phyloP scores from a whole-genome alignment of 139 green algal genomes.

The Chlamydomonas urium region DNA sequence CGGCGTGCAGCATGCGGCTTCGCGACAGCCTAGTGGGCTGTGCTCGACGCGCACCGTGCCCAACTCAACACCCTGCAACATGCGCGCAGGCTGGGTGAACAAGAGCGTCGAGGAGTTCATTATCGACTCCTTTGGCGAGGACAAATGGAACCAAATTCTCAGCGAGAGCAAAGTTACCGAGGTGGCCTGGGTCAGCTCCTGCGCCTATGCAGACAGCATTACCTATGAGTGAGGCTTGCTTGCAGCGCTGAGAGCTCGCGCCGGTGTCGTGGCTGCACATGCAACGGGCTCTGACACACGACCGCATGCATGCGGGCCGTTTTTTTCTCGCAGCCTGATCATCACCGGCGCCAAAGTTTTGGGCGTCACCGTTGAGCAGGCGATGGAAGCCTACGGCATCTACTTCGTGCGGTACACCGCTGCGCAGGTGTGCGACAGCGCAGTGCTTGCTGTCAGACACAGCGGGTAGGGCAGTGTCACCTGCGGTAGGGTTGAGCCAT shows the following conservation, averaged over 20 bases:
- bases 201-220: slow-evolving; percentile 39
- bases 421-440: background rate
- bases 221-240: slow-evolving; percentile 44
- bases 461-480: no score
- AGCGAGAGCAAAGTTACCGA: background rate
- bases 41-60: no score
- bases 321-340: slow-evolving; percentile 30
- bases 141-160: background rate
- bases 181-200: slow-evolving; percentile 13
- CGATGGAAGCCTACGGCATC: slow-evolving; percentile 42
- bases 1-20: no score
- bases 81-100: slow-evolving; percentile 7
- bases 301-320: background rate
- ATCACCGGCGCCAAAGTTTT: slow-evolving; percentile 37
- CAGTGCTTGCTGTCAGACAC: no score
- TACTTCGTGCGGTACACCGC: slow-evolving; percentile 32
- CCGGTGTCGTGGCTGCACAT: no score
- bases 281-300: background rate
- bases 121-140: background rate
- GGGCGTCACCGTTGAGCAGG: slow-evolving; percentile 35
- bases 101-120: slow-evolving; percentile 1
- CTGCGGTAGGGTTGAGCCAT: no score
- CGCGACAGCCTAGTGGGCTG: no score
- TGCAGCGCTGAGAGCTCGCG: no score
- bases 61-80: no score